Base-by-base conservation (phyloP, 164 flowering plant genomes). In the Nymphaea colorata region DNA sequence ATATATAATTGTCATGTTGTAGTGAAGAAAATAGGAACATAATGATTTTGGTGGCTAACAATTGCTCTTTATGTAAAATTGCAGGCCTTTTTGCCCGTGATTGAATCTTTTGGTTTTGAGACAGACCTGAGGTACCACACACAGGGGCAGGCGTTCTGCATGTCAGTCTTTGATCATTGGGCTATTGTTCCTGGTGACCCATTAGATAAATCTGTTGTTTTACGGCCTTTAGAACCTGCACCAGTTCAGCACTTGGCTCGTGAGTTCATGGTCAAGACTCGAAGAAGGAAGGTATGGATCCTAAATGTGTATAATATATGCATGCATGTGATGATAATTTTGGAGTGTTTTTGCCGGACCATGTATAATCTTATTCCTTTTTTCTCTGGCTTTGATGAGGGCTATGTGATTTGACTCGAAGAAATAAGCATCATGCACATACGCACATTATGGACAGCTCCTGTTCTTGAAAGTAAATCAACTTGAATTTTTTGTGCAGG, bases 161-260 rank as follows among this genome's bases (percentile, higher is more conserved):
- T 79, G 11, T 95, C 98, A 0, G 92, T 78, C 0, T 95, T 95
- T 81, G 98, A 93, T 70, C 98, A 92, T 64, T 95, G 98, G 98
- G 96, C 94, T 59, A 92, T 92, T 44, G 98, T 92, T 67, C 98
- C 99, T 57, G 98, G 99, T 8, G 99, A 95, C 66, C 99, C 99
- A 14, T 84, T 92, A 59, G 98, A 95, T 77, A 95, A 90, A 78
- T 84, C 85, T 78, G 90, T 90, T 14, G 93, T 92, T 68, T 79
- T 95, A 63, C 87, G 95, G 43, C 99, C 98, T 3, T 90, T 93
- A 53, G 96, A 95, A 69, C 99, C 98, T 68, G 99, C 99, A 14
- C 98, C 94, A n/a, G 81, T 89, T 72, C 96, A 90, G 76, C 97
- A 95, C 69, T 89, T 95, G 70, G 98, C 99, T 55, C 97, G 96